These are phyloP conservation scores for Lasiosphaeris hirsuta DNA, from an alignment of 495 filamentous ascomycete genomes.

Conservation along the genomic window DNA sequence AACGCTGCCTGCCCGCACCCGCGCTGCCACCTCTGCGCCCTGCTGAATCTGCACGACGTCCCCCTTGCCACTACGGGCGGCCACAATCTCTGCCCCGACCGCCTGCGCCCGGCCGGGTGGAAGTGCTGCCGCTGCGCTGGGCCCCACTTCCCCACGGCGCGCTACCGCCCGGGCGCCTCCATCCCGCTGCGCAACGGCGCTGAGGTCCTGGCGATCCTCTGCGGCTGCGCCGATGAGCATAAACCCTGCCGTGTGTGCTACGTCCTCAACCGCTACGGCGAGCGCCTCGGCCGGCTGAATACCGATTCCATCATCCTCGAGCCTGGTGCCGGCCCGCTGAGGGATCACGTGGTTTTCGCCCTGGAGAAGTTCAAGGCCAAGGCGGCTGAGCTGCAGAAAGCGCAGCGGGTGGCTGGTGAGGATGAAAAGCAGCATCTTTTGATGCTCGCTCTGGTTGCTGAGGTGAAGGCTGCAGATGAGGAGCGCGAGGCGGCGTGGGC, in stretches of 20 bases:
- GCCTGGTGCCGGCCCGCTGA: not conserved
- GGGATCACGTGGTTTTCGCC: not conserved
- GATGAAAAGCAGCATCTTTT: not conserved
- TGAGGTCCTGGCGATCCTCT: not conserved
- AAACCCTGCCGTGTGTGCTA: not conserved
- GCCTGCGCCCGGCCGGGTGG: slow-evolving; percentile 1
- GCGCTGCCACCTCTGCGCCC: not conserved
- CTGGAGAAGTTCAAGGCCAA: not conserved
- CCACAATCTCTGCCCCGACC: not conserved
- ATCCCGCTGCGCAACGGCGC: not conserved
- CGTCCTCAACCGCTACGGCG: slow-evolving; percentile 1
- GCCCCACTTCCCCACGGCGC: not conserved
- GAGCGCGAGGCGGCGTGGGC: not conserved
- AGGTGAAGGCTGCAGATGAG: not conserved
- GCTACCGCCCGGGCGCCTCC: not conserved
- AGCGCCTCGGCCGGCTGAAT: not conserved
- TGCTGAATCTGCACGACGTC: not conserved
- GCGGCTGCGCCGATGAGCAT: not conserved
- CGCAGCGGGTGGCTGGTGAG: not conserved
- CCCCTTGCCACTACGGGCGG: not conserved
- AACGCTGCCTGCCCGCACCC: not conserved
- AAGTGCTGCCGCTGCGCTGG: not conserved
- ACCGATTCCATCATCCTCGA: not conserved
- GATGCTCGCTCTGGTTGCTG: too few relatives aligned
- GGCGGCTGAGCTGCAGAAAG: not conserved